Conservation (phyloP, 768 basidiomycete species). For the Trametes gibbosa region DNA sequence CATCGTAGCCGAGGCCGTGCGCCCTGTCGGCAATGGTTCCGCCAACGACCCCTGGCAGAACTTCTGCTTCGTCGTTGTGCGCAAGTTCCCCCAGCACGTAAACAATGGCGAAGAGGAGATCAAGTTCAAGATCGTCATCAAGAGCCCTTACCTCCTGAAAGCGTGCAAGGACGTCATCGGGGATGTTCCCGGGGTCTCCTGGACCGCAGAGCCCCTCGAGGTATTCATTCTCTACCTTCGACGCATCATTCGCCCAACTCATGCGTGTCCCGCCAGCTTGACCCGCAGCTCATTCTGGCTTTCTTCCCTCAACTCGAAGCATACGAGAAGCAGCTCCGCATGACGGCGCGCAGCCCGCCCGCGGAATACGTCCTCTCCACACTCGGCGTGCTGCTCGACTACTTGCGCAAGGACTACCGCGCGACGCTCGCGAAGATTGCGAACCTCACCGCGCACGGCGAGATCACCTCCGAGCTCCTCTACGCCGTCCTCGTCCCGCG, state of each 20-base stretch:
- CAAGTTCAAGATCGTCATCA: slow-evolving; percentile 53
- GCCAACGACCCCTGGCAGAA: slow-evolving; percentile 25
- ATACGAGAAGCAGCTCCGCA: slow-evolving; percentile 42
- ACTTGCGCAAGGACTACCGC: slow-evolving; percentile 49
- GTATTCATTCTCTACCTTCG: slow-evolving; percentile 26
- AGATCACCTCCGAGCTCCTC: slow-evolving; percentile 57
- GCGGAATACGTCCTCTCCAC: slow-evolving; percentile 44
- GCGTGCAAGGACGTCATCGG: slow-evolving; percentile 58
- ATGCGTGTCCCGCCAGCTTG: slow-evolving; percentile 35
- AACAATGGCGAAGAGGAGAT: slow-evolving; percentile 33
- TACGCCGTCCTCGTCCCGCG: slow-evolving; percentile 54
- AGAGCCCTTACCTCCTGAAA: slow-evolving; percentile 55
- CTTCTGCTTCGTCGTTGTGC: slow-evolving; percentile 56
- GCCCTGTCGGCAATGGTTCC: slow-evolving; percentile 2
- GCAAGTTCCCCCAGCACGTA: slow-evolving; percentile 40
- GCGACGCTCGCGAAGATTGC: slow-evolving; percentile 47
- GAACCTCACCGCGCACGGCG: slow-evolving; percentile 49
- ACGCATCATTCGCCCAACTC: not conserved
- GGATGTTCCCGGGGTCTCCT: slow-evolving; percentile 56
- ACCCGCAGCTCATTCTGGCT: slow-evolving; percentile 54
- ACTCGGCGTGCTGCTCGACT: slow-evolving; percentile 32
- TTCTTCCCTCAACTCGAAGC: slow-evolving; percentile 47
- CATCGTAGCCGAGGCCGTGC: slow-evolving; percentile 42
- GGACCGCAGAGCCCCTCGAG: slow-evolving; percentile 55
- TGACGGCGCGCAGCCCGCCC: slow-evolving; percentile 36